Evolutionary conservation across 2,329 filamentous ascomycete species (phyloP).

Genomic region (Mycosphaerella sp.): DNA sequence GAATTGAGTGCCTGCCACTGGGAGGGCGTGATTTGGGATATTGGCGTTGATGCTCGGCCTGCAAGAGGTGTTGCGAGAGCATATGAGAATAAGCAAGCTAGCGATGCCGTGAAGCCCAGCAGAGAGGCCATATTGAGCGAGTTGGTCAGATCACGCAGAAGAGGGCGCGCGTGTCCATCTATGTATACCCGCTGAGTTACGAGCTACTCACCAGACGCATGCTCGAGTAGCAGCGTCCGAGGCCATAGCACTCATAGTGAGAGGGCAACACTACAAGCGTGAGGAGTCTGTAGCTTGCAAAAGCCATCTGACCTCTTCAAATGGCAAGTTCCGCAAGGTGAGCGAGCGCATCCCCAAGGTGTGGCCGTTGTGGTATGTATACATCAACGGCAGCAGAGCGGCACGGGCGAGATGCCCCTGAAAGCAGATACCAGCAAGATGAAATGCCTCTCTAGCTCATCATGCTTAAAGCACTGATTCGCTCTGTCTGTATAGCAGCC

Average conservation of each 20-base stretch:
- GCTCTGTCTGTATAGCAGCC: not conserved
- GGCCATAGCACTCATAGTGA: too few relatives aligned
- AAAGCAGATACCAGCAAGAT: not conserved
- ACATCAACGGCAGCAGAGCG: not conserved
- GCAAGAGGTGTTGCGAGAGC: not conserved
- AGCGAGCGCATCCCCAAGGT: not conserved
- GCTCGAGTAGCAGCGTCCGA: too few relatives aligned
- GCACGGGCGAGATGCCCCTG: not conserved
- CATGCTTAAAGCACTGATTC: not conserved
- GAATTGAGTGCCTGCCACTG: constrained; percentile 20
- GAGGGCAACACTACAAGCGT: not conserved
- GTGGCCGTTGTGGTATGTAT: too few relatives aligned
- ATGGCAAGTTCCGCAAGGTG: not conserved
- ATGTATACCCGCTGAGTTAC: not conserved
- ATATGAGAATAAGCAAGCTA: not conserved
- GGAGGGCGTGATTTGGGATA: constrained; percentile 8
- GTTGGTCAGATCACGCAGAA: not conserved
- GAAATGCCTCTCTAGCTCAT: not conserved
- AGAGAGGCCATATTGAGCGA: not conserved
- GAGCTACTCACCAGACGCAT: too few relatives aligned
- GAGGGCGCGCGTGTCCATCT: not conserved
- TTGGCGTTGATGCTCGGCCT: not conserved
- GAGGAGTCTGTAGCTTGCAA: not conserved
- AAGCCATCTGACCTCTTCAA: not conserved
- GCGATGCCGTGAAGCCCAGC: not conserved